A percentile compares a stretch with the other conserved stretches of the same genome.
phyloP scores from a whole-genome alignment of 768 basidiomycete species.

The Auricularia sp. region DNA sequence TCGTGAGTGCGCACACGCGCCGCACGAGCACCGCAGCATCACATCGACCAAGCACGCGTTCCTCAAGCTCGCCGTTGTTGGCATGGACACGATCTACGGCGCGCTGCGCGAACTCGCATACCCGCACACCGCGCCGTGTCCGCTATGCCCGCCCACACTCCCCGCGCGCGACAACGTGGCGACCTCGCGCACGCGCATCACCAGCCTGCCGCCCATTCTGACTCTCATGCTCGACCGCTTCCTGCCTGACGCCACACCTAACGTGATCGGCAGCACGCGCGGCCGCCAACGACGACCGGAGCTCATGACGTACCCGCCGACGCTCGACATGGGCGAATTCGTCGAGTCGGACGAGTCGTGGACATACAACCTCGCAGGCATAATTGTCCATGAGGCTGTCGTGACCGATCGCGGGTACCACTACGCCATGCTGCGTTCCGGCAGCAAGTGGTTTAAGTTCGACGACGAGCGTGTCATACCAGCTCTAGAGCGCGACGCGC shows the following conservation, averaged over 20 bases:
- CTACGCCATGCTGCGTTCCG: background rate
- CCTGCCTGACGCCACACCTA: background rate
- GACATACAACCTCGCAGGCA: background rate
- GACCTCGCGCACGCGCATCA: background rate
- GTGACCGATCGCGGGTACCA: background rate
- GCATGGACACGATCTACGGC: background rate
- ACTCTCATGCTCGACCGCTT: background rate
- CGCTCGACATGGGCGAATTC: conserved; percentile 1
- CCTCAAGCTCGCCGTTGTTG: background rate
- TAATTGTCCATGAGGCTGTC: background rate
- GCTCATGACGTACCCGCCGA: background rate
- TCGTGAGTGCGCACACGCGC: background rate
- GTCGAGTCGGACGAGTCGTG: background rate
- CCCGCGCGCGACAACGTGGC: background rate
- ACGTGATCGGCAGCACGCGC: background rate
- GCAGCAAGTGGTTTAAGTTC: background rate
- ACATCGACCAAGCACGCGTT: background rate
- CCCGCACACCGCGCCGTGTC: background rate
- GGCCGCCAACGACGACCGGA: background rate
- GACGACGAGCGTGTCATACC: conserved; percentile 1
- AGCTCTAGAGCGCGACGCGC: background rate
- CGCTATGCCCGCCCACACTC: background rate
- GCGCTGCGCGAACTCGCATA: background rate
- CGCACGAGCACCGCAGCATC: background rate
- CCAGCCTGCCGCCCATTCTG: background rate